These are phyloP conservation scores for Fonsecaea nubica DNA, from an alignment of 2,329 filamentous ascomycete genomes.

Conservation along the genomic window DNA sequence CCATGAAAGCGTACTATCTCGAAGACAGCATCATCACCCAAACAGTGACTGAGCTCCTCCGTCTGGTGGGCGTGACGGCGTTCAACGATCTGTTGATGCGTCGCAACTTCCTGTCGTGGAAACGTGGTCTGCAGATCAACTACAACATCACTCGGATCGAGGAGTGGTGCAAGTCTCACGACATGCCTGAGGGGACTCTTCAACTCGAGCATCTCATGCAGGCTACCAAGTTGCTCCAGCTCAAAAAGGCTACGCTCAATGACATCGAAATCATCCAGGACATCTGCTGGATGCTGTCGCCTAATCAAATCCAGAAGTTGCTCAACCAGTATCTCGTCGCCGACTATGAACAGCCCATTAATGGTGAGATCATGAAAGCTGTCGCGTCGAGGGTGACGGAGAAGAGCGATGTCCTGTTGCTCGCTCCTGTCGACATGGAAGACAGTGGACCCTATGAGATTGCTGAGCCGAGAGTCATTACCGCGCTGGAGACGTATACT, in stretches of 20 bases:
- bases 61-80: constrained; percentile 92
- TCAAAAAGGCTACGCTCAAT: constrained; percentile 98
- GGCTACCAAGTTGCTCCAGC: constrained; percentile 93
- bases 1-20: constrained; percentile 98
- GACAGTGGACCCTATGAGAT: constrained; percentile 99
- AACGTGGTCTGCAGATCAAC: constrained; percentile 98
- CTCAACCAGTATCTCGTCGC: constrained; percentile 98
- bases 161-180: constrained; percentile 99
- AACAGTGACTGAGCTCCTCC: constrained; percentile 90
- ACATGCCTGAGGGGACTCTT: constrained; percentile 97
- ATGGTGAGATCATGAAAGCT: constrained; percentile 99
- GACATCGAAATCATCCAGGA: constrained; percentile 99
- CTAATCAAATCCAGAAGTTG: constrained; percentile 98
- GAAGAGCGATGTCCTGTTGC: constrained; percentile 93
- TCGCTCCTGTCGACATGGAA: constrained; percentile 97
- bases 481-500: constrained; percentile 95
- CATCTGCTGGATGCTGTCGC: constrained; percentile 95
- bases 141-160: constrained; percentile 99
- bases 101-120: constrained; percentile 98
- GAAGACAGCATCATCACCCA: constrained; percentile 96
- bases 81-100: constrained; percentile 99
- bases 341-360: constrained; percentile 99
- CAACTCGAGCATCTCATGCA: constrained; percentile 98
- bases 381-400: constrained; percentile 96
- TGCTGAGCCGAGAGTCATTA: constrained; percentile 93